These are phyloP conservation scores for Anastatica hierochuntica DNA, from an alignment of 345 rosid genomes.

Conservation along the genomic window DNA sequence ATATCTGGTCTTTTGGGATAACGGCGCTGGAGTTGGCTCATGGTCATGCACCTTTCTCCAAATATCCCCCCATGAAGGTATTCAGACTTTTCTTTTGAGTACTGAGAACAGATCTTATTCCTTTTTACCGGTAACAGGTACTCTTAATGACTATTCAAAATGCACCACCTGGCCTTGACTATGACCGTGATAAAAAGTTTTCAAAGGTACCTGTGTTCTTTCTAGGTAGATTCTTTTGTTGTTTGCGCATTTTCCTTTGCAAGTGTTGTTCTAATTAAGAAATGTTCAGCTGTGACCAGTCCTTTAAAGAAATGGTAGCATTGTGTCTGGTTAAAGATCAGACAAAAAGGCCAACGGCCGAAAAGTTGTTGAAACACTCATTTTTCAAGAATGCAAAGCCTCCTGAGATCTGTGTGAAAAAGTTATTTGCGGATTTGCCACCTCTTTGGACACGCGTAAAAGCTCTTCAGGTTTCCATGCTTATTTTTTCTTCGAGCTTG, in stretches of 20 bases:
- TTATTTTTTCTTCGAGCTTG: slow-evolving; percentile 6
- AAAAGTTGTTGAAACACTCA: slow-evolving; percentile 67
- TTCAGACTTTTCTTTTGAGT: not conserved
- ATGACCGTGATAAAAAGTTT: slow-evolving; percentile 84
- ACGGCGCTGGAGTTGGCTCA: slow-evolving; percentile 95
- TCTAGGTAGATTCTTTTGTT: slow-evolving; percentile 6
- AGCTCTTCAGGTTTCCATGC: slow-evolving; percentile 64
- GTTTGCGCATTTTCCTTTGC: not conserved
- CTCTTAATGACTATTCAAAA: slow-evolving; percentile 97
- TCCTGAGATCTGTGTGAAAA: slow-evolving; percentile 80
- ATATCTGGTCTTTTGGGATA: slow-evolving; percentile 99
- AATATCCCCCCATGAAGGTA: slow-evolving; percentile 99
- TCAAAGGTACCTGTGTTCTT: slow-evolving; percentile 54
- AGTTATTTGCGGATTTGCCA: slow-evolving; percentile 68
- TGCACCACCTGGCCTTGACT: slow-evolving; percentile 96
- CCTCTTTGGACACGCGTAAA: slow-evolving; percentile 93
- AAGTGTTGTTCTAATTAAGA: slow-evolving; percentile 20
- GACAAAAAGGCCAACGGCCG: slow-evolving; percentile 80
- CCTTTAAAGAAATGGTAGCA: slow-evolving; percentile 97
- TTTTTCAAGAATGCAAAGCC: slow-evolving; percentile 95
- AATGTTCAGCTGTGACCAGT: slow-evolving; percentile 41
- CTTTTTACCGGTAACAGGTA: slow-evolving; percentile 38
- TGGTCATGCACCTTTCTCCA: slow-evolving; percentile 98
- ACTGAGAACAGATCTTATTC: slow-evolving; percentile 21
- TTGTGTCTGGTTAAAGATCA: slow-evolving; percentile 97